Percentiles rank a stretch among this genome's conserved stretches.
Evolutionary conservation across 345 rosid species (phyloP).

Genomic region (Euphorbia pulcherrima): DNA sequence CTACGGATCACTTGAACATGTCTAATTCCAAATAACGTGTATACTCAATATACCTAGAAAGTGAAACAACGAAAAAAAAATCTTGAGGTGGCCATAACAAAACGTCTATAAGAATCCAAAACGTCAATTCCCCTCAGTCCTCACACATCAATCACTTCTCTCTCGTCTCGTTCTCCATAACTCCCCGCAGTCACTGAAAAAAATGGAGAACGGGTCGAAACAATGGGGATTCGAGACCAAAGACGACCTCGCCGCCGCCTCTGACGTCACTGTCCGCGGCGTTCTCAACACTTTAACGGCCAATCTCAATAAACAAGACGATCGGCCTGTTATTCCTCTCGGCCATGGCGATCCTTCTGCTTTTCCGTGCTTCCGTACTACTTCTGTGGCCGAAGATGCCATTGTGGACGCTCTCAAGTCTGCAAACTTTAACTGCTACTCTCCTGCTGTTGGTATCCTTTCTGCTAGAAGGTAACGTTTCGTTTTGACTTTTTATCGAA

Average conservation of each 20-base stretch:
- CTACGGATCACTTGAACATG: too few species aligned
- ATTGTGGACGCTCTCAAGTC: constrained; percentile 40
- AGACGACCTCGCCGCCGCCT: not conserved
- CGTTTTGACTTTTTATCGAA: not conserved
- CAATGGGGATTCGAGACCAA: constrained; percentile 27
- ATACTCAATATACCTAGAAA: too few species aligned
- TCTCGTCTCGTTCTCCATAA: not conserved
- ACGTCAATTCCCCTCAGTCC: not conserved
- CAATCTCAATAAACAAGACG: constrained; percentile 31
- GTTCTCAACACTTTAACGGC: constrained; percentile 13
- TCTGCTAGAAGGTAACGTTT: constrained; percentile 45
- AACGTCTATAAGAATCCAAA: too few species aligned
- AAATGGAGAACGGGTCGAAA: constrained; percentile 18
- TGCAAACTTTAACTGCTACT: constrained; percentile 38
- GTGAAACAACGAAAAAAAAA: too few species aligned
- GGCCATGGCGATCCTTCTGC: constrained; percentile 56
- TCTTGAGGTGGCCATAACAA: too few species aligned
- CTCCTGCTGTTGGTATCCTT: constrained; percentile 38
- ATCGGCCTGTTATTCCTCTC: constrained; percentile 31
- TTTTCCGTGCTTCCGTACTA: constrained; percentile 37
- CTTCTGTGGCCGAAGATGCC: constrained; percentile 43
- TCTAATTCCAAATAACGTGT: too few species aligned
- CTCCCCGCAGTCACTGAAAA: not conserved
- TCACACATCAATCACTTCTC: not conserved
- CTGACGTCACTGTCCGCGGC: constrained; percentile 26